phyloP scores from a whole-genome alignment of 129 eudicot genomes.

The Tanacetum coccineum region DNA sequence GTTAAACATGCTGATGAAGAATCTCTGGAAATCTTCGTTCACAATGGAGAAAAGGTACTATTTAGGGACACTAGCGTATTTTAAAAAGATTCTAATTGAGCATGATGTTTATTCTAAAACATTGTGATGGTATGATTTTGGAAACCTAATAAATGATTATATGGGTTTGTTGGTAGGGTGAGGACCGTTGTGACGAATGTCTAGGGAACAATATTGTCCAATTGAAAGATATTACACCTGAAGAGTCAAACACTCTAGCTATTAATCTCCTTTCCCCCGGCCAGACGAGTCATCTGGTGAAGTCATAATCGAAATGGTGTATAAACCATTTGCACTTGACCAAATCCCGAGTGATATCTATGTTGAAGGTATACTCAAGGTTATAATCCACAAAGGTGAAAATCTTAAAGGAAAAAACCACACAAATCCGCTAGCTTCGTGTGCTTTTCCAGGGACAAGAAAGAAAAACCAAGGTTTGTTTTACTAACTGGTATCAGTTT shows the following conservation, averaged over 20 bases:
- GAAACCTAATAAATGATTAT: too few species aligned
- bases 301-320: slow-evolving; percentile 11
- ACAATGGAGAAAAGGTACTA: neutral
- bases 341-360: neutral
- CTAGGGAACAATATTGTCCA: neutral
- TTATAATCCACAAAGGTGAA: too few species aligned
- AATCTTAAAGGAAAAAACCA: too few species aligned
- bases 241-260: neutral
- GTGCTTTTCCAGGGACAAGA: too few species aligned
- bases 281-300: too few species aligned
- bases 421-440: too few species aligned
- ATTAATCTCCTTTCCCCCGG: neutral
- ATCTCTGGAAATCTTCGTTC: neutral
- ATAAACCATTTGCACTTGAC: neutral
- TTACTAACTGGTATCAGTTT: too few species aligned
- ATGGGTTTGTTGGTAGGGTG: neutral
- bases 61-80: neutral
- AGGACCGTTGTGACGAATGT: neutral
- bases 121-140: too few species aligned
- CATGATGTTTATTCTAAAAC: neutral
- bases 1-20: neutral
- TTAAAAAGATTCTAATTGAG: neutral
- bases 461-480: too few species aligned
- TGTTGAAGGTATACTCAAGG: too few species aligned
- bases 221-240: neutral